phyloP scores from a whole-genome alignment of 2,329 filamentous ascomycete genomes.

The Cadophora gregata region DNA sequence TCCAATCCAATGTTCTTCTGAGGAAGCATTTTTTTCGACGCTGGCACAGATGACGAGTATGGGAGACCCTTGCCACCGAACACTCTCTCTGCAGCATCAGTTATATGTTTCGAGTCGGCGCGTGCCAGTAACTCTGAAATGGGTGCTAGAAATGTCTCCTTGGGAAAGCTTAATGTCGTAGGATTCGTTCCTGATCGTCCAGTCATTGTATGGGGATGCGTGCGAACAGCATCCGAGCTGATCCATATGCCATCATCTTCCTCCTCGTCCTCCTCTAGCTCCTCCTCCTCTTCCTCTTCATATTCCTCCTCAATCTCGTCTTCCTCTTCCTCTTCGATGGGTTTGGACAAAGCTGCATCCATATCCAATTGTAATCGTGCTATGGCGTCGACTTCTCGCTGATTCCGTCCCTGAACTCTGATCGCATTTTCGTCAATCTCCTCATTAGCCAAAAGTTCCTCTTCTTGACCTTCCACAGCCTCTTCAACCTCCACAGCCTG shows the following conservation, averaged over 20 bases:
- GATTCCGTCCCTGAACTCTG: conserved; percentile 39
- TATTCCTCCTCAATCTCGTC: conserved; percentile 37
- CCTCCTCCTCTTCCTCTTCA: conserved; percentile 40
- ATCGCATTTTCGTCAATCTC: conserved; percentile 22
- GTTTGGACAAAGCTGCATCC: conserved; percentile 37
- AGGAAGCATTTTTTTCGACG: conserved; percentile 57
- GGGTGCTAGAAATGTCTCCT: conserved; percentile 70
- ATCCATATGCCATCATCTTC: conserved; percentile 38
- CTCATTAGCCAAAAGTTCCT: conserved; percentile 33
- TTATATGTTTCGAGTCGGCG: conserved; percentile 76
- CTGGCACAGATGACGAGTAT: conserved; percentile 75
- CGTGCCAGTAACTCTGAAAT: conserved; percentile 71
- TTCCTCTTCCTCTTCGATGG: conserved; percentile 37
- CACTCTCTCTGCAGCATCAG: conserved; percentile 70
- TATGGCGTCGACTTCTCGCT: conserved; percentile 44
- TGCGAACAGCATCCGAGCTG: conserved; percentile 54
- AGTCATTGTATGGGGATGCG: conserved; percentile 75
- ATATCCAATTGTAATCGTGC: conserved; percentile 43
- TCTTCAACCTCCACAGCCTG: not conserved
- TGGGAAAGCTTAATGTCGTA: conserved; percentile 76
- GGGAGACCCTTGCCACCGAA: conserved; percentile 83
- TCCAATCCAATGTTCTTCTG: conserved; percentile 71
- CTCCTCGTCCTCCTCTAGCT: conserved; percentile 36
- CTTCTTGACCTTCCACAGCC: conserved; percentile 39
- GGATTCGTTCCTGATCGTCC: conserved; percentile 79